Evolutionary conservation across 345 rosid species (phyloP).

Genomic region (Camelina laxa): DNA sequence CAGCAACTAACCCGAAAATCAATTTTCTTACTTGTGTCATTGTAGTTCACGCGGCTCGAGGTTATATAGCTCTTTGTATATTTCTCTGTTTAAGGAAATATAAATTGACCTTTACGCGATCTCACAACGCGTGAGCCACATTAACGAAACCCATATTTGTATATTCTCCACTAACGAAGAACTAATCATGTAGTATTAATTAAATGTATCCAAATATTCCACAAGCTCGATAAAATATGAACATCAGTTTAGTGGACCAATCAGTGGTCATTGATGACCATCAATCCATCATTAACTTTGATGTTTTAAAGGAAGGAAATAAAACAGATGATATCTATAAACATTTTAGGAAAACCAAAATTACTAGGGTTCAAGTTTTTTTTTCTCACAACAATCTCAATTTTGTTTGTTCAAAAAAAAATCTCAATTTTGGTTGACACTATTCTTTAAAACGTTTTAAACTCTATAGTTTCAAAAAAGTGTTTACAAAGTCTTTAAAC

Average conservation of each 20-base stretch:
- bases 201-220: background rate
- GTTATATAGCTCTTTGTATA: background rate
- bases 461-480: too few species aligned
- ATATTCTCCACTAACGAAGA: background rate
- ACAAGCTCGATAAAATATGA: background rate
- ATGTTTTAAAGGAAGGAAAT: background rate
- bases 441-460: too few species aligned
- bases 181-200: background rate
- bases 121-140: constrained; percentile 11
- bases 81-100: background rate
- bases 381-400: background rate
- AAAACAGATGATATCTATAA: background rate
- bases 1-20: background rate
- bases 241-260: background rate
- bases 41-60: constrained; percentile 15
- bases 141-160: background rate
- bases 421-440: background rate
- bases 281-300: constrained; percentile 20
- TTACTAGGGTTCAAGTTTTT: background rate
- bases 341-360: constrained; percentile 1
- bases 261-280: background rate
- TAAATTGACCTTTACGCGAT: background rate
- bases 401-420: background rate
- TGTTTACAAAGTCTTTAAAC: background rate
- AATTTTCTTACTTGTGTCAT: constrained; percentile 35